Conservation (phyloP, 2,329 filamentous ascomycete genomes). For the Thielaviopsis ethacetica region DNA sequence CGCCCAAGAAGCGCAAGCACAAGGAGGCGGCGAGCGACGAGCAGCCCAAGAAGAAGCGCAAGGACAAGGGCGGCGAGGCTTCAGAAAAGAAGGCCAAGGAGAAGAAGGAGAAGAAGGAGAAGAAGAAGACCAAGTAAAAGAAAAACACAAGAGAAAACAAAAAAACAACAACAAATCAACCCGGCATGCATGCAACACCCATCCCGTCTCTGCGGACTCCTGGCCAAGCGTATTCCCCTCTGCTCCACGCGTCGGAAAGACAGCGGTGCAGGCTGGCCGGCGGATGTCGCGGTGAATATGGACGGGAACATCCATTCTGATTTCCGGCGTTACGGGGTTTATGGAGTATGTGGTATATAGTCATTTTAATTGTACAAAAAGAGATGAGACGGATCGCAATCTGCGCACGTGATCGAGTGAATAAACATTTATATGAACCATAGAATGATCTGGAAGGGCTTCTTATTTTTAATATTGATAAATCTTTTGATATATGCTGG, state of each 20-base stretch:
- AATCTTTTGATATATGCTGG: too few species aligned
- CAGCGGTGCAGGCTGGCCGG: background rate
- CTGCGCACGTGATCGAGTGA: background rate
- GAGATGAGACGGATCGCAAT: background rate
- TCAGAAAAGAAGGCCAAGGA: background rate
- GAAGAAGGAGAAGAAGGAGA: constrained; percentile 5
- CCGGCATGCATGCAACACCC: too few species aligned
- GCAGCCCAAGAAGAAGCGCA: constrained; percentile 11
- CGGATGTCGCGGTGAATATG: background rate
- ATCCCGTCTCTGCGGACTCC: too few species aligned
- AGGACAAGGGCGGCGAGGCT: constrained; percentile 5
- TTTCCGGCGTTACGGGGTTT: background rate
- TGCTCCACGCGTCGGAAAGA: background rate
- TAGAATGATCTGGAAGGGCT: too few species aligned
- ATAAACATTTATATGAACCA: too few species aligned
- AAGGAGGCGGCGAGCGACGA: constrained; percentile 1
- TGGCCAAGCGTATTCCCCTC: too few species aligned
- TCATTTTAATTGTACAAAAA: background rate
- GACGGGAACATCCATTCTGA: background rate
- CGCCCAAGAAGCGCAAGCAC: constrained; percentile 12
- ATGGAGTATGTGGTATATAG: background rate
- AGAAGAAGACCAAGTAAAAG: constrained; percentile 6
- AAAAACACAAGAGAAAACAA: constrained; percentile 9
- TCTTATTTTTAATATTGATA: too few species aligned
- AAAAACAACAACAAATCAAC: too few species aligned